Evolutionary conservation across 1,139 yeast species (phyloP).

Genomic region (Saccharomyces hybrid): DNA sequence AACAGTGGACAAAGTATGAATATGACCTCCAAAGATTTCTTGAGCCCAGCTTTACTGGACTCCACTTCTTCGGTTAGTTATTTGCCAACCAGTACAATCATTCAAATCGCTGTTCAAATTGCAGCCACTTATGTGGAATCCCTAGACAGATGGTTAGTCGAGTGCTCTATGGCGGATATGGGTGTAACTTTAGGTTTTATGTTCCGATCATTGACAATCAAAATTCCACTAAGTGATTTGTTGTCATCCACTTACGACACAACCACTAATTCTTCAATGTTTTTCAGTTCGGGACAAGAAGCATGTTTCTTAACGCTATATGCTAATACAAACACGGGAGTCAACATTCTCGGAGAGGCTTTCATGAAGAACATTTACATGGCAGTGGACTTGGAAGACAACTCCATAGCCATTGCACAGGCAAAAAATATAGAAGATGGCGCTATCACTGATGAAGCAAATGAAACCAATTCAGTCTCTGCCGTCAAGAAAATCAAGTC

Average conservation of each 20-base stretch:
- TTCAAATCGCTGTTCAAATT: slow-evolving; percentile 64
- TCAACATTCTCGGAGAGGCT: slow-evolving; percentile 53
- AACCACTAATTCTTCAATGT: slow-evolving; percentile 28
- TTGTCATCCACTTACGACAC: slow-evolving; percentile 38
- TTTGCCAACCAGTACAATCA: slow-evolving; percentile 53
- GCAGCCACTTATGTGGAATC: slow-evolving; percentile 58
- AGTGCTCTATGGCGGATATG: slow-evolving; percentile 46
- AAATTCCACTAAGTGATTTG: slow-evolving; percentile 48
- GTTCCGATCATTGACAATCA: slow-evolving; percentile 47
- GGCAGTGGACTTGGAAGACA: slow-evolving; percentile 61
- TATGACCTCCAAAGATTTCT: slow-evolving; percentile 30
- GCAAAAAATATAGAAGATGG: slow-evolving; percentile 16
- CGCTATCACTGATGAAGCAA: background rate
- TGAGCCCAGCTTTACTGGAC: slow-evolving; percentile 56
- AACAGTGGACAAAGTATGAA: slow-evolving; percentile 37
- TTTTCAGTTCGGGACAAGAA: slow-evolving; percentile 45
- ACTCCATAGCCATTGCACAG: slow-evolving; percentile 51
- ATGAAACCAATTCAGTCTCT: slow-evolving; percentile 1
- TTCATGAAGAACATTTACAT: slow-evolving; percentile 51
- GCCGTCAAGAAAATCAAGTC: slow-evolving; percentile 34
- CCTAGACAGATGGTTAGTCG: slow-evolving; percentile 55
- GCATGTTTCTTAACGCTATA: slow-evolving; percentile 57
- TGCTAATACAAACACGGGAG: slow-evolving; percentile 48
- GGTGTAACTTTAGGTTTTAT: slow-evolving; percentile 50
- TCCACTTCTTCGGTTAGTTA: slow-evolving; percentile 45